phyloP scores from a whole-genome alignment of 176 grass and related monocot genomes.

The Cocos nucifera region DNA sequence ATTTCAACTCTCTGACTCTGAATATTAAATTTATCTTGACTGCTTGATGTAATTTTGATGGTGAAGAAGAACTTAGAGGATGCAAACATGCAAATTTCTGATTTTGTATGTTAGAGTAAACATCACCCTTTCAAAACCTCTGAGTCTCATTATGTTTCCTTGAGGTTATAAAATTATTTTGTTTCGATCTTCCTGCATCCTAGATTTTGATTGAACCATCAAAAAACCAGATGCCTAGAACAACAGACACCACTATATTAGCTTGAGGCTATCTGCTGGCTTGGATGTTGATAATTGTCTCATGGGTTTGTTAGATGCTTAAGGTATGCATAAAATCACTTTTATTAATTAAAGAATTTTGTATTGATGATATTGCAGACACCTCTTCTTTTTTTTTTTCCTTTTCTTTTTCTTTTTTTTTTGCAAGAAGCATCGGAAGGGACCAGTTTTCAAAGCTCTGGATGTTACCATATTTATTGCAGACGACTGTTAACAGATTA shows the following conservation, averaged over 20 bases:
- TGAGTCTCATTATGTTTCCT: too few species aligned
- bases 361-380: too few species aligned
- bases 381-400: too few species aligned
- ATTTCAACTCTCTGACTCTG: neutral
- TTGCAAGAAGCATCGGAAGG: too few species aligned
- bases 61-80: conserved; percentile 41
- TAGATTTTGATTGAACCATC: conserved; percentile 33
- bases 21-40: neutral
- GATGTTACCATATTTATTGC: neutral
- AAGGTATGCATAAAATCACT: neutral
- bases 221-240: conserved; percentile 35
- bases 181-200: neutral
- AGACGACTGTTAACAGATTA: conserved; percentile 45
- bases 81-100: conserved; percentile 21
- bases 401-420: neutral
- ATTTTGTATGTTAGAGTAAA: conserved; percentile 50
- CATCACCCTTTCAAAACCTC: neutral
- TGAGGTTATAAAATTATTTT: too few species aligned
- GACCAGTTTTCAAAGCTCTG: neutral
- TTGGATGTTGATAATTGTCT: neutral
- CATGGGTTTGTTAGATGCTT: neutral
- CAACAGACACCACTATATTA: conserved; percentile 32
- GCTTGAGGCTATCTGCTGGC: neutral
- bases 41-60: conserved; percentile 17
- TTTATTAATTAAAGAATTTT: too few species aligned